These are phyloP conservation scores for Cubamyces sp. DNA, from an alignment of 768 basidiomycete genomes.

Conservation along the genomic window DNA sequence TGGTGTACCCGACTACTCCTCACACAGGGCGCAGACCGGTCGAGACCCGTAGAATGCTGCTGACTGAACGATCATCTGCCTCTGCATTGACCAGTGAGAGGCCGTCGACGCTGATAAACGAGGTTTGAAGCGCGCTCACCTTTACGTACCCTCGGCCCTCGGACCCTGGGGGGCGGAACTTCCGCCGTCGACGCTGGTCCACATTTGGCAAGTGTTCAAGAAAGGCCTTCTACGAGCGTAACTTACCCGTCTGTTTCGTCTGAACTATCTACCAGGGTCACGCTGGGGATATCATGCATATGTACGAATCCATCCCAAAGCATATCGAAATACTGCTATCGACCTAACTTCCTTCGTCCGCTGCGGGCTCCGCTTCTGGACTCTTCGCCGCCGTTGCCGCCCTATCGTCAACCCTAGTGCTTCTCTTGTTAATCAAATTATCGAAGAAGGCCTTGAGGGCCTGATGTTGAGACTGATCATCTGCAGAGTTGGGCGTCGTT, in stretches of 20 bases:
- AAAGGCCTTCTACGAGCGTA: background rate
- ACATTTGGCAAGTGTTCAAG: slow-evolving; percentile 11
- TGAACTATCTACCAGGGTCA: too few species aligned
- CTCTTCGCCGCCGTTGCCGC: slow-evolving; percentile 41
- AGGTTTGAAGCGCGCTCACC: slow-evolving; percentile 1
- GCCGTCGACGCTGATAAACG: slow-evolving; percentile 8
- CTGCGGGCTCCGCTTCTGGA: slow-evolving; percentile 19
- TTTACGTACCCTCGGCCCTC: slow-evolving; percentile 3
- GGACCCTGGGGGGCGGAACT: background rate
- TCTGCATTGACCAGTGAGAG: background rate
- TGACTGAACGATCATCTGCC: slow-evolving; percentile 1
- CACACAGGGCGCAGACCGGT: background rate
- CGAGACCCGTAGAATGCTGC: slow-evolving; percentile 3
- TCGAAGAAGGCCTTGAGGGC: slow-evolving; percentile 90
- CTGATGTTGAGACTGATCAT: slow-evolving; percentile 76
- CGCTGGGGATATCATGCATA: too few species aligned
- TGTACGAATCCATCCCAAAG: background rate
- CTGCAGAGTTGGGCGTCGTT: slow-evolving; percentile 47
- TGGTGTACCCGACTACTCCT: background rate
- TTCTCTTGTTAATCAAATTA: slow-evolving; percentile 73
- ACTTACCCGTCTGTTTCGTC: too few species aligned
- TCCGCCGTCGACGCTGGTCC: background rate
- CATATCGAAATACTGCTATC: background rate
- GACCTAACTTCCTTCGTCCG: slow-evolving; percentile 27
- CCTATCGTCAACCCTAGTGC: slow-evolving; percentile 46